Evolutionary conservation across 768 basidiomycete species (phyloP).

Genomic region (Imleria badia): DNA sequence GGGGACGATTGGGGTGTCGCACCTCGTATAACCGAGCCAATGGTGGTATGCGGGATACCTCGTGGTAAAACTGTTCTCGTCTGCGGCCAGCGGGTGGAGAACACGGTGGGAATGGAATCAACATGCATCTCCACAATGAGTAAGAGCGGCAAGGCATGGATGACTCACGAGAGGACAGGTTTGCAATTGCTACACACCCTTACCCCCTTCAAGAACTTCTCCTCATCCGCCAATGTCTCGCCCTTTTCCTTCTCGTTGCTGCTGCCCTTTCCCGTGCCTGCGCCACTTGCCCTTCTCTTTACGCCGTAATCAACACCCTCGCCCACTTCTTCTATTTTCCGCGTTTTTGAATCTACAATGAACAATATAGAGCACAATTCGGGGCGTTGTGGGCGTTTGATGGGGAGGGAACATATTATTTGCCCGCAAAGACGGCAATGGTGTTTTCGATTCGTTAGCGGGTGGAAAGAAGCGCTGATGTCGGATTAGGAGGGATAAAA

Average conservation of each 20-base stretch:
- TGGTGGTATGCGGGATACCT: conserved; percentile 54
- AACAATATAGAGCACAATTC: conserved; percentile 78
- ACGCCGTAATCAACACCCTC: conserved; percentile 87
- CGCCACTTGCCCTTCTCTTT: conserved; percentile 40
- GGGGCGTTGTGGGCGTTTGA: conserved; percentile 67
- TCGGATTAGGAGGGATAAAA: conserved; percentile 6
- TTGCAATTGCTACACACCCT: conserved; percentile 85
- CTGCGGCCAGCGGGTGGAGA: conserved; percentile 36
- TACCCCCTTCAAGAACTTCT: conserved; percentile 87
- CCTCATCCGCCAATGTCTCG: conserved; percentile 54
- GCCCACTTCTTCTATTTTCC: conserved; percentile 79
- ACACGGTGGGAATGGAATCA: not conserved
- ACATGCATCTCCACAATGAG: not conserved
- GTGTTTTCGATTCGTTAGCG: conserved; percentile 91
- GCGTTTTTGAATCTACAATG: conserved; percentile 77
- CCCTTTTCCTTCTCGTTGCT: conserved; percentile 38
- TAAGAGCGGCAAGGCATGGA: conserved; percentile 7
- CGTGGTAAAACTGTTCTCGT: conserved; percentile 76
- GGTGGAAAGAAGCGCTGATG: conserved; percentile 71
- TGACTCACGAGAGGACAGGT: conserved; percentile 72
- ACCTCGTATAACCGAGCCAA: conserved; percentile 76
- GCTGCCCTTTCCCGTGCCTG: conserved; percentile 8
- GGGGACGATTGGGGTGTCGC: conserved; percentile 8
- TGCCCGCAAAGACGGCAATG: conserved; percentile 94
- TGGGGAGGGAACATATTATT: conserved; percentile 86